Evolutionary conservation across 495 filamentous ascomycete species (phyloP).

Genomic region (Beverwykella pulmonaria): DNA sequence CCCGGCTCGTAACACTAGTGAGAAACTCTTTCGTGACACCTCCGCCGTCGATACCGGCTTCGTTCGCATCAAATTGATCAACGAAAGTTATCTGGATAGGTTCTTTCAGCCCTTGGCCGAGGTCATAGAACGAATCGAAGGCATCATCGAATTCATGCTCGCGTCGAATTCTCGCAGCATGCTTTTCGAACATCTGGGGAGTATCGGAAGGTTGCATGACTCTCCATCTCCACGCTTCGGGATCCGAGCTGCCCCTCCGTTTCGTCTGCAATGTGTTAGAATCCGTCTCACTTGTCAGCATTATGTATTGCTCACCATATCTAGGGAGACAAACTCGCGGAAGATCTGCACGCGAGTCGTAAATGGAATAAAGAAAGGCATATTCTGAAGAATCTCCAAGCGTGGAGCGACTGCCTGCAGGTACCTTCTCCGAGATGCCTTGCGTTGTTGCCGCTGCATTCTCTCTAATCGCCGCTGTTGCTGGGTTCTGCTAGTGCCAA

Average conservation of each 20-base stretch:
- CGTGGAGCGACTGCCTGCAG: constrained; percentile 78
- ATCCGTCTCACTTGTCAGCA: not conserved
- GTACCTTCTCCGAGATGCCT: constrained; percentile 64
- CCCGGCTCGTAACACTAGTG: constrained; percentile 84
- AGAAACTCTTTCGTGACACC: constrained; percentile 98
- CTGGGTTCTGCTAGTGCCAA: constrained; percentile 58
- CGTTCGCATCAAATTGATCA: constrained; percentile 80
- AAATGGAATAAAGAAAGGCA: constrained; percentile 98
- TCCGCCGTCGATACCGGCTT: constrained; percentile 95
- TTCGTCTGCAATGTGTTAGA: constrained; percentile 48
- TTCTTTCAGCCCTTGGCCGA: constrained; percentile 86
- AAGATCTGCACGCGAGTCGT: constrained; percentile 91
- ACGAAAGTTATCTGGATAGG: constrained; percentile 98
- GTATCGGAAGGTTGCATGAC: constrained; percentile 50
- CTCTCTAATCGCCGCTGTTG: constrained; percentile 56
- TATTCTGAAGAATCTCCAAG: constrained; percentile 87
- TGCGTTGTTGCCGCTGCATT: constrained; percentile 63
- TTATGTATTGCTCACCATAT: constrained; percentile 62
- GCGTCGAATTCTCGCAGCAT: constrained; percentile 79
- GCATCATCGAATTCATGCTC: constrained; percentile 86
- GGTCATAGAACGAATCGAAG: constrained; percentile 76
- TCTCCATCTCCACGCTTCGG: constrained; percentile 76
- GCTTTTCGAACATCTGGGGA: constrained; percentile 63
- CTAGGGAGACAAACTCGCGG: constrained; percentile 81
- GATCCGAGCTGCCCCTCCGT: constrained; percentile 73